Conservation (phyloP, 225 moss, liverwort and hornwort genomes). For the Marchantia paleacea region DNA sequence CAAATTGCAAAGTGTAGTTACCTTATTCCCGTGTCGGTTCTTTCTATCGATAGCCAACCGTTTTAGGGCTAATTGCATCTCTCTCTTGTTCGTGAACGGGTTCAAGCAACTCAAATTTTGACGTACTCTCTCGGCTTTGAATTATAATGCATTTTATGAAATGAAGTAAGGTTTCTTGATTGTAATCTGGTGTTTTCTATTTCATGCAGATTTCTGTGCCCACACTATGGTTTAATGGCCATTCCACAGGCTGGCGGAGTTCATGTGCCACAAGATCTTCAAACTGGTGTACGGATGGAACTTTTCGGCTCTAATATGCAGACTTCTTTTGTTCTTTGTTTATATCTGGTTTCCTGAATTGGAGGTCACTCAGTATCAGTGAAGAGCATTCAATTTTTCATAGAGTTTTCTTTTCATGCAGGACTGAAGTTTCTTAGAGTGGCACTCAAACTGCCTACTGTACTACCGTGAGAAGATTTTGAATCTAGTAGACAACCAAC, state of each 20-base stretch:
- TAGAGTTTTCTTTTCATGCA: not conserved
- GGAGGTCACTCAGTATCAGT: not conserved
- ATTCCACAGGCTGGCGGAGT: conserved; percentile 65
- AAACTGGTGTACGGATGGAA: conserved; percentile 66
- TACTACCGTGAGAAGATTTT: not conserved
- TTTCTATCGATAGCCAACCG: not conserved
- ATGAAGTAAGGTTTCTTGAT: not conserved
- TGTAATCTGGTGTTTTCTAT: not conserved
- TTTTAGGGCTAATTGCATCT: not conserved
- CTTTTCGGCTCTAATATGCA: not conserved
- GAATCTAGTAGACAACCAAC: not conserved
- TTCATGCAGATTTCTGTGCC: conserved; percentile 44
- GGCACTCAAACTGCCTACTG: not conserved
- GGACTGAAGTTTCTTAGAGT: not conserved
- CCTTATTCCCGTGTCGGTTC: no score
- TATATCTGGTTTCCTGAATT: not conserved
- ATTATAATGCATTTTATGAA: not conserved
- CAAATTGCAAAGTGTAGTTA: not conserved
- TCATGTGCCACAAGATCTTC: conserved; percentile 56
- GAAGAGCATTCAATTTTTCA: not conserved
- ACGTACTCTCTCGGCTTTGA: not conserved
- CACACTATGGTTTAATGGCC: conserved; percentile 41
- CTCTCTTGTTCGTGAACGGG: not conserved
- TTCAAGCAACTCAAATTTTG: not conserved
- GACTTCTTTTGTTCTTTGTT: not conserved